These are phyloP conservation scores for Colletotrichum siamense DNA, from an alignment of 2,329 filamentous ascomycete genomes.

Conservation along the genomic window DNA sequence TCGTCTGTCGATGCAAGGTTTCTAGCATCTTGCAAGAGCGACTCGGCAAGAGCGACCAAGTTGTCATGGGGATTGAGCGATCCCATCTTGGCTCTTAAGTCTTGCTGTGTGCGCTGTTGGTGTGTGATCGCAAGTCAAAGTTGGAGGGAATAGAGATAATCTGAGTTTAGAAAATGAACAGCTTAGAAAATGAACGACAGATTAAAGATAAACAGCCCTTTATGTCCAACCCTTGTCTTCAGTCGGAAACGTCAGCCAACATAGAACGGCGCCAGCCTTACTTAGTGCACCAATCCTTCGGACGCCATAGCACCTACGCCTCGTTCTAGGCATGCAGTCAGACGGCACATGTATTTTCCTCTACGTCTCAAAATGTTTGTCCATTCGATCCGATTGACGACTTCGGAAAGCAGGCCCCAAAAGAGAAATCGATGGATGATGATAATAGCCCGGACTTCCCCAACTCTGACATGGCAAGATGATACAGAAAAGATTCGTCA, in stretches of 20 bases:
- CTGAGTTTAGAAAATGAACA: background rate
- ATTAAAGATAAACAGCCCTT: background rate
- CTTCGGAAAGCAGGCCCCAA: background rate
- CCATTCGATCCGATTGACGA: background rate
- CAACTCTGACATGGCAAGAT: background rate
- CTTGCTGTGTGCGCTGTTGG: background rate
- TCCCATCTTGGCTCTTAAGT: background rate
- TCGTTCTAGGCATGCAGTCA: background rate
- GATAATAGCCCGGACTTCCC: background rate
- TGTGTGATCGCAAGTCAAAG: background rate
- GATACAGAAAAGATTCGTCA: background rate
- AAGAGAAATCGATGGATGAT: background rate
- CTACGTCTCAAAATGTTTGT: background rate
- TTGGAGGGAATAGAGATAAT: background rate
- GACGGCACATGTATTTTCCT: background rate
- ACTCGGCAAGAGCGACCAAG: background rate
- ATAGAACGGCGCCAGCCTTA: background rate
- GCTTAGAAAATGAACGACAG: background rate
- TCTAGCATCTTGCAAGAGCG: background rate
- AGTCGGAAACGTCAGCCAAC: background rate
- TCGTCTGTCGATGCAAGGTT: background rate
- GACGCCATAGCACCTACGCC: background rate
- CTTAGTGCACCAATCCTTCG: background rate
- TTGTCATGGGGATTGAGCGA: background rate
- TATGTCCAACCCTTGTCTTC: background rate